phyloP scores from a whole-genome alignment of 345 rosid species.

The Melaleuca alternifolia region DNA sequence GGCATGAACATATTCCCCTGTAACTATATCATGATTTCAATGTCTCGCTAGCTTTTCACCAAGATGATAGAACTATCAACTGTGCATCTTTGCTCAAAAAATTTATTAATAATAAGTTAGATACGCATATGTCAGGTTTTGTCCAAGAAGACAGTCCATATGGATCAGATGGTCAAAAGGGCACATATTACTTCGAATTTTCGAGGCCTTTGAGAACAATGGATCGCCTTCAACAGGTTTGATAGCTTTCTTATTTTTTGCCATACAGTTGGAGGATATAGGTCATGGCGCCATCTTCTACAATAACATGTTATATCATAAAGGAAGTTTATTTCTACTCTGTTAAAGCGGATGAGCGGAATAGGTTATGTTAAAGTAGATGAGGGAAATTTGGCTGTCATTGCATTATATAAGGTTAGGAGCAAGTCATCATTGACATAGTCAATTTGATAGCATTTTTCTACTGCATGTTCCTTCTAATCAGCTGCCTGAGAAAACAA shows the following conservation, averaged over 20 bases:
- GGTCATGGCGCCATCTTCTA: neutral
- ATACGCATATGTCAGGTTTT: slow-evolving; percentile 33
- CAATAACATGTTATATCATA: neutral
- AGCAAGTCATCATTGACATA: neutral
- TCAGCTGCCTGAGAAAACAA: neutral
- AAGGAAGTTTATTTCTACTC: neutral
- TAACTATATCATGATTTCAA: neutral
- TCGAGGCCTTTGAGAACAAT: slow-evolving; percentile 87
- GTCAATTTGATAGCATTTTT: neutral
- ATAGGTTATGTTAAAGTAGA: too few species aligned
- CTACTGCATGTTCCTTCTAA: neutral
- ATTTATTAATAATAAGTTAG: neutral
- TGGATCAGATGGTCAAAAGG: slow-evolving; percentile 51
- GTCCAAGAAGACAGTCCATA: slow-evolving; percentile 90
- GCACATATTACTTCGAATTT: slow-evolving; percentile 77
- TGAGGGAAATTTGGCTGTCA: neutral
- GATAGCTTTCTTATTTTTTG: neutral
- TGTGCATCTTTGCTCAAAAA: neutral
- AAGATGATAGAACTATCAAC: neutral
- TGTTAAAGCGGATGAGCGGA: neutral
- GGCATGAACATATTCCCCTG: neutral
- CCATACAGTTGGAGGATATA: neutral
- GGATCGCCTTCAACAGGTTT: slow-evolving; percentile 91
- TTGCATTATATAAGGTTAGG: neutral
- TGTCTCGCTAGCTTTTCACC: neutral